Evolutionary conservation across 2,329 filamentous ascomycete genomes (phyloP), one percentile per base, ranked within the genome.

Genomic region (Dactylonectria macrodidyma): DNA sequence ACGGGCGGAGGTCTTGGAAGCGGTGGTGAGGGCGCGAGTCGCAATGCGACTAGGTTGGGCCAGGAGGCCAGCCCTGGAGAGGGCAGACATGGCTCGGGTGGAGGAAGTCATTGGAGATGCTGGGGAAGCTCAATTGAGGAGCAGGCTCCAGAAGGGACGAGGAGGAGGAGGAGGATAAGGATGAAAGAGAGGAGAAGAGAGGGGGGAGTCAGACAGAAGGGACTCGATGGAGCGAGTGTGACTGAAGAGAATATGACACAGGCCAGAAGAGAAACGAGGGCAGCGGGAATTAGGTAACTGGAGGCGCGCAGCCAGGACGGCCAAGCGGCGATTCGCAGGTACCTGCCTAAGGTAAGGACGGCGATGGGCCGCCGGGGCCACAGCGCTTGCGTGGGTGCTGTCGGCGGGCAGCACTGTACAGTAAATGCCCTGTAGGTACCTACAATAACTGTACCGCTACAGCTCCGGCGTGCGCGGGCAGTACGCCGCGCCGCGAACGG

Each of bases 41-140:
- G 75, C 76, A 71, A 80, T 73, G 70, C 75, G 74, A 71, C 70
- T 72, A 69, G 72, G 73, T 58, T 73, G 44, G 73, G 74, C 68
- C 74, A 79, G 71, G 66, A 73, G 78, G 73, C 73, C 74, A 55
- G 76, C 73, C 71, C 76, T 74, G 58, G 80, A 71, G 67, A 81
- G 71, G 72, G 79, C 77, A 64, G 78, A 78, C 77, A 85, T 76
- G 74, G 83, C 80, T 81, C 83, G 81, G 65, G 82, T 77, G 69
- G 83, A 81, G 69, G 84, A 84, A 79, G 84, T 83, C 85, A 86
- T 86, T 75, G 73, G 73, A 65, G 65, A 65, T 71, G 63, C 55
- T 69, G 61, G 58, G 62, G 63, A 63, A 65, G 73, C 72, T 76
- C 74, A 76, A 76, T 76, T 74, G 72, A 59, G 68, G 68, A 67